phyloP scores from a whole-genome alignment of 2,329 filamentous ascomycete species.

The Fusarium udum region DNA sequence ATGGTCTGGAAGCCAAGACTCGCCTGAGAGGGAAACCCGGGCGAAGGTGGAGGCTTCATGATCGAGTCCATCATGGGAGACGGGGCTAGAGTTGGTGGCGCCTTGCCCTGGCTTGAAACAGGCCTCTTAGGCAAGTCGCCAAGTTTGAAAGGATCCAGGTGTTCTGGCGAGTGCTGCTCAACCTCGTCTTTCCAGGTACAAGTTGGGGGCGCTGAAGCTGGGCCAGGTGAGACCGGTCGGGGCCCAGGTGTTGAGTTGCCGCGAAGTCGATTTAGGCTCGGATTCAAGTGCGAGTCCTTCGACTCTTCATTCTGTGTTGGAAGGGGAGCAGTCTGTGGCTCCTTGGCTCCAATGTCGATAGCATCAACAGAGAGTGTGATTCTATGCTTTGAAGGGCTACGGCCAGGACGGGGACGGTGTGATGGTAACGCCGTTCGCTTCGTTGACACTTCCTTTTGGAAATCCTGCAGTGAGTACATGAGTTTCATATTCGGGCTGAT shows the following conservation, averaged over 20 bases:
- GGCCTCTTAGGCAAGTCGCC: slow-evolving; percentile 48
- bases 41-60: slow-evolving; percentile 55
- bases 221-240: slow-evolving; percentile 66
- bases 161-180: slow-evolving; percentile 50
- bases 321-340: slow-evolving; percentile 70
- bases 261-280: slow-evolving; percentile 57
- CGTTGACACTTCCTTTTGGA: slow-evolving; percentile 70
- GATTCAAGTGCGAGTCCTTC: slow-evolving; percentile 50
- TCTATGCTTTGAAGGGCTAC: slow-evolving; percentile 69
- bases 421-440: slow-evolving; percentile 59
- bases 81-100: slow-evolving; percentile 16
- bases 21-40: slow-evolving; percentile 54
- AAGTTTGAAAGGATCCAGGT: slow-evolving; percentile 32
- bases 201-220: slow-evolving; percentile 72
- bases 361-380: slow-evolving; percentile 68
- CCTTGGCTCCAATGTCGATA: slow-evolving; percentile 61
- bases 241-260: slow-evolving; percentile 63
- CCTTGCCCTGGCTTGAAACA: slow-evolving; percentile 45
- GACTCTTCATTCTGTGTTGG: slow-evolving; percentile 61
- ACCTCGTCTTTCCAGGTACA: slow-evolving; percentile 65
- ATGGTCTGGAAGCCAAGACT: slow-evolving; percentile 57
- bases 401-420: slow-evolving; percentile 59
- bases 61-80: slow-evolving; percentile 37
- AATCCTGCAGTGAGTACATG: slow-evolving; percentile 89
- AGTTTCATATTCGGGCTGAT: slow-evolving; percentile 93